Conservation (phyloP, 2,329 filamentous ascomycete genomes). For the Xylariomycetidae sp. region DNA sequence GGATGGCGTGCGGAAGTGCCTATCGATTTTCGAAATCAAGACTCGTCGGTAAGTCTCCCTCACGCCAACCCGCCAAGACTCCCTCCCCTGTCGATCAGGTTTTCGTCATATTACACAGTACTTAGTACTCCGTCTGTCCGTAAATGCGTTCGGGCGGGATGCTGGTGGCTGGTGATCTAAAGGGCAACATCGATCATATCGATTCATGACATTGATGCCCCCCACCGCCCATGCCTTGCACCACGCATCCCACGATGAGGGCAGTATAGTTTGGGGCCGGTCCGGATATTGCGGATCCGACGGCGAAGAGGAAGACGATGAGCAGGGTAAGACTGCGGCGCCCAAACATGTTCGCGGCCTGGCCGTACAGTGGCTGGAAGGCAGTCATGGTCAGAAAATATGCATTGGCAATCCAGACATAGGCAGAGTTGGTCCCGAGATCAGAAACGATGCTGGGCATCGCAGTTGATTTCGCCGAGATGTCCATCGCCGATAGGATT, state of each 20-base stretch:
- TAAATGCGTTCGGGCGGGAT: too few relatives aligned
- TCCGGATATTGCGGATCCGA: not conserved
- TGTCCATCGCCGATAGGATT: not conserved
- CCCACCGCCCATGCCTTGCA: not conserved
- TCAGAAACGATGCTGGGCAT: not conserved
- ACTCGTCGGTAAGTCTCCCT: too few relatives aligned
- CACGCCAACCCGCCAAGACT: too few relatives aligned
- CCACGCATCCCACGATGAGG: not conserved
- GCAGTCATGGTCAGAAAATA: conserved; percentile 4
- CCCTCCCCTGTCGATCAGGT: too few relatives aligned
- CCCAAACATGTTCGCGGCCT: conserved; percentile 4
- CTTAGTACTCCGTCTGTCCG: too few relatives aligned
- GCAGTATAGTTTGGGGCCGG: not conserved
- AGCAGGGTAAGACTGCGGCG: not conserved
- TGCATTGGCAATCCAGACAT: conserved; percentile 2
- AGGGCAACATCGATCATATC: not conserved
- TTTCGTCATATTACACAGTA: too few relatives aligned
- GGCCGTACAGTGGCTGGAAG: conserved; percentile 3
- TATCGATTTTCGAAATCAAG: too few relatives aligned
- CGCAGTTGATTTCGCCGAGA: not conserved
- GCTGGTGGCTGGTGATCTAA: too few relatives aligned
- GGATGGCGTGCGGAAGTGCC: too few relatives aligned
- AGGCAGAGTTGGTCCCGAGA: not conserved
- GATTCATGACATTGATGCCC: not conserved
- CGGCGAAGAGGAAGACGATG: not conserved